Base-by-base conservation (phyloP, 73 alveolate species). In the Strombidium stylifer region DNA sequence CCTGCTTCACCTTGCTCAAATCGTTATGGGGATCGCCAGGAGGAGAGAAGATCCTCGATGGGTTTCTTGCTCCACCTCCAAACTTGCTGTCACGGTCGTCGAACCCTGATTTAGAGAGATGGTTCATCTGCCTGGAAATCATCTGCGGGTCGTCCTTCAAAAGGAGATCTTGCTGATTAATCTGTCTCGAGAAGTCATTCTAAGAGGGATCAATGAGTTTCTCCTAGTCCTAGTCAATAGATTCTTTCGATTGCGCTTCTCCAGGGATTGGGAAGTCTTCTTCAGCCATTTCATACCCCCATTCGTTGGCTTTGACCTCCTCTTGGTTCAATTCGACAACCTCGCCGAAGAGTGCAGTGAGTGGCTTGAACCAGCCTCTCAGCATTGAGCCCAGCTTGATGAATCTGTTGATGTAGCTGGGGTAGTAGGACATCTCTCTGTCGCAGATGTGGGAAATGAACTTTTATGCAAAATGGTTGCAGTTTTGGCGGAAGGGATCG, bases 401-500 rank as follows among this genome's bases (percentile, higher is more conserved):
- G 46, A 79, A 79, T 36, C 90, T 42, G 36, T 79, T 79, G 37
- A 79, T 54, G 32, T 79, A 79, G 5, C 39, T 14, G 0, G 90
- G 90, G 35, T 30, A 79, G 28, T 76, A 71, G 54, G 26, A 79
- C 36, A 64, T 53, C 52, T 79, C 90, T 37, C 56, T 61, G 48
- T 79, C 81, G 11, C 44, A 61, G 15, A 79, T 27, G 32, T 79
- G 90, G 16, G 52, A 11, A 3, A 79, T 27, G 12, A 79, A 51
- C 35, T 55, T 54, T 37, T 32, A 31, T 21, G 90, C 32, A 37
- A 79, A 79, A 37, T 71, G 62, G 39, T 79, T 79, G 27, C 90
- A 79, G 48, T 79, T 79, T 26, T 79, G 35, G 31, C 58, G 25
- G 53, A 79, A 79, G 6, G 90, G 90, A 46, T 79, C 90, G 59